Evolutionary conservation across 2,329 filamentous ascomycete species (phyloP), one percentile per base, ranked within the genome.

Genomic region (Botrytis deweyae): DNA sequence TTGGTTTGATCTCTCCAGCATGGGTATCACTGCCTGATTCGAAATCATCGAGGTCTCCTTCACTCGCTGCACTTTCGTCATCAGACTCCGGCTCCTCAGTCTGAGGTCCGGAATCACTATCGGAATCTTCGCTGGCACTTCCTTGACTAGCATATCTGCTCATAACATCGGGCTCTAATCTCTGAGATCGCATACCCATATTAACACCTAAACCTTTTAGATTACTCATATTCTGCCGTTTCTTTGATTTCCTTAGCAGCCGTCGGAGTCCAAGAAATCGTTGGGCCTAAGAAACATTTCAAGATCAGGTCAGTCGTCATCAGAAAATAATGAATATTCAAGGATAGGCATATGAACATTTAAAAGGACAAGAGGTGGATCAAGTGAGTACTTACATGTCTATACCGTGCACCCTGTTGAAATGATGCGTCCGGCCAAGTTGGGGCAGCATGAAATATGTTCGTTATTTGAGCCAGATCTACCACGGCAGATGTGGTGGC

Each of bases 121-220:
- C 78, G 0, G 84, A 84, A 22, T 82, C 82, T 73, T 87, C 85
- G 66, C 84, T 86, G 6, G 83, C 83, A 65, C 83, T 85, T 20
- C 82, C 82, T 55, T 85, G 83, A 73, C 84, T 85, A 22, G 85
- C 82, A 74, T 82, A 81, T 36, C 76, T 73, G 25, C 75, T 71
- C 3, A 79, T 73, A 20, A 81, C 74, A 64, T 78, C 70, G 3
- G 76, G 76, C 4, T 89, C 87, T 2, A 97, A 83, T 72, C 90
- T 89, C 76, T 94, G 92, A 4, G 93, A 94, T 76, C 91, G 90
- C 83, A 95, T 95, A 2, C 91, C 91, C 75, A 93, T 85, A 76
- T 86, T 92, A 36, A 93, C 86, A 4, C 90, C 90, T 66, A 92
- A 82, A 82, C 87, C 86, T 76, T 76, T 76, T 14, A 82, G 70